Percentiles rank a stretch among this genome's conserved stretches.
Evolutionary conservation across 73 alveolate genomes (phyloP).

Genomic region (Tetrahymena malaccensis): DNA sequence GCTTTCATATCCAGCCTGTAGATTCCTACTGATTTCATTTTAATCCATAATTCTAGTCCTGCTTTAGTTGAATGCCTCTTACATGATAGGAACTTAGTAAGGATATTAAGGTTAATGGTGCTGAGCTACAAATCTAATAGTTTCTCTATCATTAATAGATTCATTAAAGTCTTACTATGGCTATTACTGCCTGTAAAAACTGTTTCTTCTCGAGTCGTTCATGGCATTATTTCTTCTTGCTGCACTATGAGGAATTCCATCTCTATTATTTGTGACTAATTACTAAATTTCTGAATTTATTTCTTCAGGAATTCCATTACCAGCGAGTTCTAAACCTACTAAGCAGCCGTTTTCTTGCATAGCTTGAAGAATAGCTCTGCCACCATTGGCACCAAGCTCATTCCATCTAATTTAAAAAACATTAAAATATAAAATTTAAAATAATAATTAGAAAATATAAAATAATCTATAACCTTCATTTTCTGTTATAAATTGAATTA

Average conservation of each 20-base stretch:
- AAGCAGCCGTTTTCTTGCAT: slow-evolving; percentile 9
- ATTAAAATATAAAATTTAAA: no score
- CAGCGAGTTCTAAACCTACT: slow-evolving; percentile 9
- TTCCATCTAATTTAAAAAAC: slow-evolving; percentile 2
- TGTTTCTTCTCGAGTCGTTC: not conserved
- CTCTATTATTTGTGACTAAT: not conserved
- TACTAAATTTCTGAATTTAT: slow-evolving; percentile 12
- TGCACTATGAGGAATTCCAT: not conserved
- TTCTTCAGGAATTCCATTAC: slow-evolving; percentile 40
- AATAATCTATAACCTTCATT: no score
- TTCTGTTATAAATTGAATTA: no score
- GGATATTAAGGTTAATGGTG: not conserved
- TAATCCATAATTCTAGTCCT: not conserved
- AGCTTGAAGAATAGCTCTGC: slow-evolving; percentile 4
- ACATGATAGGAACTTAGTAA: not conserved
- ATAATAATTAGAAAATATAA: no score
- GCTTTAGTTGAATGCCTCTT: not conserved
- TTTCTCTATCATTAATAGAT: not conserved
- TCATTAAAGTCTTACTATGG: not conserved
- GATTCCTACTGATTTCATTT: not conserved
- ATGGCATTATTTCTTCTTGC: not conserved
- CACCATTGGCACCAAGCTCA: slow-evolving; percentile 28
- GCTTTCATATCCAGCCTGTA: not conserved
- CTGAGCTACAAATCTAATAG: not conserved
- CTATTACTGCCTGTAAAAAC: not conserved